Conservation (phyloP, 73 alveolate genomes). For the Tetrahymena malaccensis region DNA sequence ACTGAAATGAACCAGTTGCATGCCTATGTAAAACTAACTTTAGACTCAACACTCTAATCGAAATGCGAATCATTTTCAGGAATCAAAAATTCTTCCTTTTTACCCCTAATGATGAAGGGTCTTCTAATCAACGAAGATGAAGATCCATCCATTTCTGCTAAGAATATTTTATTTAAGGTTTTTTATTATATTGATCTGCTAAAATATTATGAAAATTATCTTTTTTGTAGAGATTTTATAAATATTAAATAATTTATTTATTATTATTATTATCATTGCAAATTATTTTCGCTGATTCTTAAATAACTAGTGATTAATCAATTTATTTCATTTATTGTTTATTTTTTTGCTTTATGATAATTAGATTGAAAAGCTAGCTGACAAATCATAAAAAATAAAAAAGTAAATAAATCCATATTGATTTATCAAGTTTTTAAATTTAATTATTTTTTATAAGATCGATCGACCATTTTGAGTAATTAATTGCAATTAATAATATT, state of each 20-base stretch:
- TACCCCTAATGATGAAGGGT: neutral
- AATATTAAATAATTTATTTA: neutral
- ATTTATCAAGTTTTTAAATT: no score
- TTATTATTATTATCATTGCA: neutral
- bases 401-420: no score
- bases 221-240: neutral
- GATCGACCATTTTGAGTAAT: neutral
- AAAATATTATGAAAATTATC: neutral
- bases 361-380: no score
- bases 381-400: no score
- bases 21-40: neutral
- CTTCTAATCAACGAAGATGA: neutral
- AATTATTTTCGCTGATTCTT: neutral
- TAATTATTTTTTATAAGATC: no score
- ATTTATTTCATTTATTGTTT: neutral
- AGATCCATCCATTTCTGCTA: neutral
- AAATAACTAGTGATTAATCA: neutral
- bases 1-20: neutral
- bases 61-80: neutral
- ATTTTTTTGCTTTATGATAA: neutral
- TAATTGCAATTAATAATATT: neutral
- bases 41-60: neutral
- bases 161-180: neutral
- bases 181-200: neutral
- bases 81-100: neutral